Evolutionary conservation across 164 flowering plant species (phyloP), one percentile per base, ranked within the genome.

Genomic region (Amborella trichopoda): DNA sequence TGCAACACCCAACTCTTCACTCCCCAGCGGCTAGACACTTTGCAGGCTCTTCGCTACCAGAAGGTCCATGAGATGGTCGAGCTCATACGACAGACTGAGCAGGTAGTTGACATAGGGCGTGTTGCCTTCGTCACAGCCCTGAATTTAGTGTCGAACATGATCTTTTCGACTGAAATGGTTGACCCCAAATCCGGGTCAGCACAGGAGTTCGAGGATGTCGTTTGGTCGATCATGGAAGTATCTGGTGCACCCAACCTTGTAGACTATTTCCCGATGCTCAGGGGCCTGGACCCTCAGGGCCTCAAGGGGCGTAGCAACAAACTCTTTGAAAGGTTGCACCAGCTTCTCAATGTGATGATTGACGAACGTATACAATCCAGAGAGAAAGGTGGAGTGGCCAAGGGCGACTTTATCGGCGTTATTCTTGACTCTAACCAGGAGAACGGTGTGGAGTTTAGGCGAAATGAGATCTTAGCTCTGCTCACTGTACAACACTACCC

Each of bases 171-270:
- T 51, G 58, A 17, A 36, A 54, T 66, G 19, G 61, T 61, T 44
- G 63, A 66, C 30, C n/a, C 19, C 21, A 25, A 36, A 14, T 55
- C 52, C 52, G 49, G 56, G 44, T 55, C 57, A 36, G 65, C 62
- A 12, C 49, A 54, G 39, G 66, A 58, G 48, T 23, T 66, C 20
- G 61, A 66, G 21, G 54, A 58, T 44, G 50, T 66, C 66, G 66
- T 66, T 23, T 53, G 60, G 56, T 66, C 57, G 44, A 50, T 66
- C 5, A 30, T 66, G 18, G 63, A 66, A 43, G 54, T 47, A 16
- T 63, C 61, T 24, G 70, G 63, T 11, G 50, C 54, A 1, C 63
- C 70, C 0, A 66, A 66, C 42, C n/a, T 66, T 5, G 63, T 63
- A 3, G 70, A 66, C 28, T 24, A 61, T 32, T 50, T 66, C 11